Percentiles rank a stretch among this genome's conserved stretches.
These are phyloP conservation scores for Fusarium irregulare DNA, from an alignment of 2,329 filamentous ascomycete species.

Conservation along the genomic window DNA sequence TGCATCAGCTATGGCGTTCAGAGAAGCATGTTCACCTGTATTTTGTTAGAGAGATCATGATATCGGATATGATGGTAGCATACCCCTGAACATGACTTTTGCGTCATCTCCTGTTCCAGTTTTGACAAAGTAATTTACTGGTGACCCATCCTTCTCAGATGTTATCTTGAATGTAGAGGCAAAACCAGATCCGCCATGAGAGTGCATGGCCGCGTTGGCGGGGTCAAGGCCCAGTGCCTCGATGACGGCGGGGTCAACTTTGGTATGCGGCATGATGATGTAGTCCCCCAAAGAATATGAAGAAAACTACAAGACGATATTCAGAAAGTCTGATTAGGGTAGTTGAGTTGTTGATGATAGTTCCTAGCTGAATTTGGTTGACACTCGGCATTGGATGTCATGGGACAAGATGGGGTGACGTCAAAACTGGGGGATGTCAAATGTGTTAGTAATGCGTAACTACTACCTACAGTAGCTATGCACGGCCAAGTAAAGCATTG, in stretches of 20 bases:
- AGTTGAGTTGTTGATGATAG: background rate
- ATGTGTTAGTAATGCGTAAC: slow-evolving; percentile 37
- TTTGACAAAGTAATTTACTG: slow-evolving; percentile 77
- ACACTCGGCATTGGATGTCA: slow-evolving; percentile 29
- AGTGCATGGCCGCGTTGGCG: slow-evolving; percentile 67
- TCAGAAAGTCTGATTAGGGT: background rate
- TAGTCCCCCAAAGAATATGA: background rate
- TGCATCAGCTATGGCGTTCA: slow-evolving; percentile 80
- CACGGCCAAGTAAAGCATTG: slow-evolving; percentile 6
- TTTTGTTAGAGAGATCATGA: slow-evolving; percentile 11
- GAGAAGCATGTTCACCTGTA: slow-evolving; percentile 82
- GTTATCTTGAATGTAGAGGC: slow-evolving; percentile 72
- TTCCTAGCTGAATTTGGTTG: background rate
- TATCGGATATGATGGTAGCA: slow-evolving; percentile 24
- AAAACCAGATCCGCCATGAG: slow-evolving; percentile 75
- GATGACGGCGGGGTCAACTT: slow-evolving; percentile 25
- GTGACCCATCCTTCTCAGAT: slow-evolving; percentile 59
- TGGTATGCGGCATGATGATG: slow-evolving; percentile 27
- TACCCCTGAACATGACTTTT: slow-evolving; percentile 76
- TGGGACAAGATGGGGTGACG: slow-evolving; percentile 45
- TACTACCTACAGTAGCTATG: background rate
- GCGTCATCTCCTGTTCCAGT: slow-evolving; percentile 70
- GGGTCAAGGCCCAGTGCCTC: slow-evolving; percentile 67
- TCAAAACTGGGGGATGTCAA: slow-evolving; percentile 35
- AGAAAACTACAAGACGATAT: background rate